These are phyloP conservation scores for Acephala macrosclerotiorum DNA, from an alignment of 2,329 filamentous ascomycete genomes.

Conservation along the genomic window DNA sequence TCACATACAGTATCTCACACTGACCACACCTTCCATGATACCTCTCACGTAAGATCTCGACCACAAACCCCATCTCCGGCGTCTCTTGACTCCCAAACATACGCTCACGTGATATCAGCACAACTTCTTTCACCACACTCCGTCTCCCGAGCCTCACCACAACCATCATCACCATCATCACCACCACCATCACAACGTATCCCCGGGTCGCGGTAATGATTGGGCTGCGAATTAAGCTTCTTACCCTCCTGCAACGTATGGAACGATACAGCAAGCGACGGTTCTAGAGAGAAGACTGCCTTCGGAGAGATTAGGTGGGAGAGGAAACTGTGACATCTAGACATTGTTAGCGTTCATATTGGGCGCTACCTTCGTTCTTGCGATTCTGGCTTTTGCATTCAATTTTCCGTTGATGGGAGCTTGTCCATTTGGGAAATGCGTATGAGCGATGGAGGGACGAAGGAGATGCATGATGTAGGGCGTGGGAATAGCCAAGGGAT, in stretches of 20 bases:
- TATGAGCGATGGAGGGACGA: background rate
- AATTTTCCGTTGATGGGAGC: background rate
- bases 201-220: background rate
- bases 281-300: background rate
- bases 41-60: background rate
- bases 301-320: background rate
- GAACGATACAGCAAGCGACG: slow-evolving; percentile 2
- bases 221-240: background rate
- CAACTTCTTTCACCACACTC: background rate
- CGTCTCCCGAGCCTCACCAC: background rate
- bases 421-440: background rate
- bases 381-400: background rate
- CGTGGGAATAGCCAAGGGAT: background rate
- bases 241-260: background rate
- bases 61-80: background rate
- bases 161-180: slow-evolving; percentile 1
- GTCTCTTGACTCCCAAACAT: background rate
- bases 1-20: background rate
- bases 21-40: background rate
- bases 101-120: slow-evolving; percentile 9
- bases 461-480: background rate
- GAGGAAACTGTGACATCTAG: background rate
- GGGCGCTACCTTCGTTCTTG: background rate
- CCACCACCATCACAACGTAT: background rate
- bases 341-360: background rate